A percentile compares a stretch with the other conserved stretches of the same genome.
Conservation (phyloP, 1,139 yeast genomes). For the Arxiozyma telluris region DNA sequence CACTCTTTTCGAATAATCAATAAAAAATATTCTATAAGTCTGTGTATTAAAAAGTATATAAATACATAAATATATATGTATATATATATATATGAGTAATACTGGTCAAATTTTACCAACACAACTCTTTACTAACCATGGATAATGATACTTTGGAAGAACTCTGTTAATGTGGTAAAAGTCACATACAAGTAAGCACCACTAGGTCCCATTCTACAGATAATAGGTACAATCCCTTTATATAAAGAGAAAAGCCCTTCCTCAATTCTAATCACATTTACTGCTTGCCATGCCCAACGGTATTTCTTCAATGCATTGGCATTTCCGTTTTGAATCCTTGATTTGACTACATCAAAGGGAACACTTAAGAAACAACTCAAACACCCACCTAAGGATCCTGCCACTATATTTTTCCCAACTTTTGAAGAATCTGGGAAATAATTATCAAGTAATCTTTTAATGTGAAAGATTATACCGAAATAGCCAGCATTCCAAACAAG, state of each 20-base stretch:
- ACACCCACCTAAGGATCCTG: constrained; percentile 96
- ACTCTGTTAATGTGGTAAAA: constrained; percentile 88
- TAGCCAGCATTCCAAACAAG: constrained; percentile 96
- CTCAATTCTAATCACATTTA: constrained; percentile 68
- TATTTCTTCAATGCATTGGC: constrained; percentile 47
- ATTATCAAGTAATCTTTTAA: constrained; percentile 67
- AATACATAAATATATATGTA: no score
- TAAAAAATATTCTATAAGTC: no score
- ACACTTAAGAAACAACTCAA: constrained; percentile 89
- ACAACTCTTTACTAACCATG: no score
- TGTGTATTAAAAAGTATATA: no score
- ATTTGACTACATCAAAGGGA: constrained; percentile 96
- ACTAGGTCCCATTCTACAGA: constrained; percentile 95
- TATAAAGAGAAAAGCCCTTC: constrained; percentile 85
- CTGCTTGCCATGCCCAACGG: constrained; percentile 84
- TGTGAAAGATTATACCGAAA: constrained; percentile 90
- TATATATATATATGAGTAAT: no score
- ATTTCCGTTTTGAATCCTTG: constrained; percentile 66
- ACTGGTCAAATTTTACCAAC: no score
- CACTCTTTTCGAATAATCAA: no score
- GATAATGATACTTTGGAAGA: constrained; percentile 37
- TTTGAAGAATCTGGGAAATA: constrained; percentile 63
- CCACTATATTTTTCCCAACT: constrained; percentile 75
- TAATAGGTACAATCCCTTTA: constrained; percentile 95
- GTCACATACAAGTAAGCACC: constrained; percentile 97